A percentile compares a stretch with the other conserved stretches of the same genome.
These are phyloP conservation scores for Babesia bigemina DNA, from an alignment of 169 alveolate species.

Conservation along the genomic window DNA sequence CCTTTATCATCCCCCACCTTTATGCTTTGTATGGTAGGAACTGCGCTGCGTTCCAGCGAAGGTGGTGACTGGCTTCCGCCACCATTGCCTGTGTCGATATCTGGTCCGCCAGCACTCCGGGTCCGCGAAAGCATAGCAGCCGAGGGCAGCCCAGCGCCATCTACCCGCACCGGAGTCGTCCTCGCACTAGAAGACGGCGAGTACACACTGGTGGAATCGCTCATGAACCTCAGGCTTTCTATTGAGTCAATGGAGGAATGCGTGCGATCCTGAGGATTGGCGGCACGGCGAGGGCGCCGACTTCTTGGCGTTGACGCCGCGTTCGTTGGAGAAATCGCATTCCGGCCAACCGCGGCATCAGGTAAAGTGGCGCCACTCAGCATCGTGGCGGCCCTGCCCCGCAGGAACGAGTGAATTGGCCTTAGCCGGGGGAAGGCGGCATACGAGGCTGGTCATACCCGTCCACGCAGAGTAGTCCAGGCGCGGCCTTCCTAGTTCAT, in stretches of 20 bases:
- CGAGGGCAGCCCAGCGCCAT: not conserved
- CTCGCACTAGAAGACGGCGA: conserved; percentile 1
- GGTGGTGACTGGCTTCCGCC: not conserved
- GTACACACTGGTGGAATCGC: not conserved
- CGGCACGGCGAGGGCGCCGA: not conserved
- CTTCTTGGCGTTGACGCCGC: not conserved
- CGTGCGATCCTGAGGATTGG: not conserved
- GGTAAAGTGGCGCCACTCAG: too few species aligned
- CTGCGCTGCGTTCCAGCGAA: too few species aligned
- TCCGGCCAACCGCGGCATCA: too few species aligned
- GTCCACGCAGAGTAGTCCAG: not conserved
- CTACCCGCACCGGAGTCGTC: not conserved
- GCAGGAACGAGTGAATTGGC: not conserved
- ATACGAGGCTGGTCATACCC: not conserved
- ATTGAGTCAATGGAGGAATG: conserved; percentile 1
- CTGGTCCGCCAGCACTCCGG: not conserved
- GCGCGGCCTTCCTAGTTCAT: not conserved
- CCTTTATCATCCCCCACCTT: not conserved
- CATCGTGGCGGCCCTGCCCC: not conserved
- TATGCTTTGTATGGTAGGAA: too few species aligned
- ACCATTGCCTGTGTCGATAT: not conserved
- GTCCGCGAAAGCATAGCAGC: not conserved
- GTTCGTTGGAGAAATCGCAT: not conserved
- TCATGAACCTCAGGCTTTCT: not conserved
- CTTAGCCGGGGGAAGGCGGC: not conserved